Percentiles rank a stretch among this genome's conserved stretches.
phyloP scores from a whole-genome alignment of 495 filamentous ascomycete species.

The Lasiosphaeris hirsuta region DNA sequence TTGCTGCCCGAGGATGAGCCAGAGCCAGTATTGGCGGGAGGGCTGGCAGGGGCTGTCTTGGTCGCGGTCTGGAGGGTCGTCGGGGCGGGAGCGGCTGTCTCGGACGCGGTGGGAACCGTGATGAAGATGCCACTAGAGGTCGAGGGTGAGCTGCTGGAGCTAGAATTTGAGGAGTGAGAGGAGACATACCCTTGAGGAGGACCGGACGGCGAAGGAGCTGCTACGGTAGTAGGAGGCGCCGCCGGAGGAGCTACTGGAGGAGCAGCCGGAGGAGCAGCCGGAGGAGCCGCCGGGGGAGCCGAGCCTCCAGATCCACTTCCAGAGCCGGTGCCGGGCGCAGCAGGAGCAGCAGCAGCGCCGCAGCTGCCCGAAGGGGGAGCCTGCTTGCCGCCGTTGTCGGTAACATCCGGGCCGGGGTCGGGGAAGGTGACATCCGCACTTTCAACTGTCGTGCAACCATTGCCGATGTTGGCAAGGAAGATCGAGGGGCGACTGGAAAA shows the following conservation, averaged over 20 bases:
- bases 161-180: not conserved
- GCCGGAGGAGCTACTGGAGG: not conserved
- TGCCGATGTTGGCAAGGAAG: slow-evolving; percentile 57
- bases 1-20: slow-evolving; percentile 18
- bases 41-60: slow-evolving; percentile 12
- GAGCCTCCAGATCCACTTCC: slow-evolving; percentile 9
- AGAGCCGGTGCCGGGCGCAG: slow-evolving; percentile 8
- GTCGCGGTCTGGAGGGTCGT: slow-evolving; percentile 20
- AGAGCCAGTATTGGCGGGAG: slow-evolving; percentile 14
- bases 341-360: slow-evolving; percentile 19
- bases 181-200: slow-evolving; percentile 19
- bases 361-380: slow-evolving; percentile 25
- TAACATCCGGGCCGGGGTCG: slow-evolving; percentile 62
- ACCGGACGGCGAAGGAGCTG: slow-evolving; percentile 15
- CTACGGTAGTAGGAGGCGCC: slow-evolving; percentile 7
- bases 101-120: slow-evolving; percentile 17
- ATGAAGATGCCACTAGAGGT: slow-evolving; percentile 27
- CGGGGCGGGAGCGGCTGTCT: not conserved
- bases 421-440: slow-evolving; percentile 60
- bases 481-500: slow-evolving; percentile 54
- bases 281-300: not conserved
- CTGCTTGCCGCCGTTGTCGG: slow-evolving; percentile 24
- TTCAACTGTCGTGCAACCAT: slow-evolving; percentile 52
- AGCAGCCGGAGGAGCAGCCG: slow-evolving; percentile 1
- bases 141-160: slow-evolving; percentile 8